These are phyloP conservation scores for Linnemannia elongata DNA, from an alignment of 192 early-diverging fungal genomes.

Conservation along the genomic window DNA sequence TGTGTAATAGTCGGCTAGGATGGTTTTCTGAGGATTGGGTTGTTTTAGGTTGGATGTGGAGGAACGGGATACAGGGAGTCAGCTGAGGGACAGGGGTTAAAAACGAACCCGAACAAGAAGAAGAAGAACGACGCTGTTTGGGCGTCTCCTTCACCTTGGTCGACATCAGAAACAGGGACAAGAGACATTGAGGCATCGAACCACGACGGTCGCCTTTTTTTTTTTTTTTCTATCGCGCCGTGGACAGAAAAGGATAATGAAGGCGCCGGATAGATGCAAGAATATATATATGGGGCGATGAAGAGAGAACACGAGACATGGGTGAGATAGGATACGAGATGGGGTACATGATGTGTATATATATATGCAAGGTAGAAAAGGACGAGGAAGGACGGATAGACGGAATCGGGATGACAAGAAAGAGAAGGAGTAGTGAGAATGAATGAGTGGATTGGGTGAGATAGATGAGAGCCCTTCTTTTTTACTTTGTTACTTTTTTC, in stretches of 20 bases:
- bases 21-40: background rate
- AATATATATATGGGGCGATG: too few relatives aligned
- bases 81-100: conserved; percentile 4
- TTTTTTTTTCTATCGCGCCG: background rate
- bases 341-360: background rate
- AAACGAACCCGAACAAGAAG: background rate
- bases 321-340: background rate
- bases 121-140: background rate
- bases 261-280: background rate
- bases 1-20: background rate
- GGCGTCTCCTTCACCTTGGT: background rate
- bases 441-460: background rate
- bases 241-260: background rate
- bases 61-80: background rate
- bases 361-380: conserved; percentile 1
- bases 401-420: background rate
- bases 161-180: background rate
- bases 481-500: background rate
- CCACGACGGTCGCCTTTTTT: background rate
- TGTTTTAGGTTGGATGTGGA: conserved; percentile 5
- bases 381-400: background rate
- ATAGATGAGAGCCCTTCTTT: background rate
- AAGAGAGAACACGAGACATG: conserved; percentile 24
- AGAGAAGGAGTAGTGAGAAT: background rate
- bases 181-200: background rate